Evolutionary conservation across 2,329 filamentous ascomycete species (phyloP), one percentile per base, ranked within the genome.

Genomic region (Periconia sp.): DNA sequence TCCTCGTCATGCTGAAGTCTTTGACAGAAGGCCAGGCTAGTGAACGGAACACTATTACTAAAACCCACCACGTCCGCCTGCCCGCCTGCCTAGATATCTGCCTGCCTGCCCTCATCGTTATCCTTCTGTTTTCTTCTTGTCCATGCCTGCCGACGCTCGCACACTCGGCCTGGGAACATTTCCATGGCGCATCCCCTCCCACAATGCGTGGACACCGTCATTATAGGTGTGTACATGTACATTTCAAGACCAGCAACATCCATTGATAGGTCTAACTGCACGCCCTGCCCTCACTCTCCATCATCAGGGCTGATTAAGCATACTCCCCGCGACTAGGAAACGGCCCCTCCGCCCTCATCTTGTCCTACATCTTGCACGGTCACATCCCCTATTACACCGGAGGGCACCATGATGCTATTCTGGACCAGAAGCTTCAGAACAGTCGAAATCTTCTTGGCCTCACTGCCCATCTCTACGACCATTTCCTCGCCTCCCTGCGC

Each of bases 291-390:
- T n/a, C n/a, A n/a, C n/a, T n/a, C n/a, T 27, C 23, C 23, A 27
- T 27, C 23, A 27, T 27, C 23, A 27, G 23, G 23, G 62, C 65
- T 72, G 56, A 71, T 63, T 59, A 62, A 63, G 15, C 23, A 37
- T n/a, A 6, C 15, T 3, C 27, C 13, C 27, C 63, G 8, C 23
- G 41, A 10, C 20, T 58, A 85, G 84, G 84, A 64, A 85, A 84
- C 66, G 84, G 84, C 52, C 84, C 84, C 44, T 83, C 84, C 47
- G 81, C 84, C 48, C 77, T 86, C 71, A 82, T 85, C 60, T 76
- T 86, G 35, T 85, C 82, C 44, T 86, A 83, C 67, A 84, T 86
- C 42, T 78, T 86, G 27, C 83, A 86, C 69, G 84, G 84, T 37
- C 76, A 85, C 62, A 74, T 85, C 49, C 84, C 84, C 6, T 80